Percentiles rank a stretch among this genome's conserved stretches.
These are phyloP conservation scores for Triticum turgidum DNA, from an alignment of 176 grass and related monocot genomes.

Conservation along the genomic window DNA sequence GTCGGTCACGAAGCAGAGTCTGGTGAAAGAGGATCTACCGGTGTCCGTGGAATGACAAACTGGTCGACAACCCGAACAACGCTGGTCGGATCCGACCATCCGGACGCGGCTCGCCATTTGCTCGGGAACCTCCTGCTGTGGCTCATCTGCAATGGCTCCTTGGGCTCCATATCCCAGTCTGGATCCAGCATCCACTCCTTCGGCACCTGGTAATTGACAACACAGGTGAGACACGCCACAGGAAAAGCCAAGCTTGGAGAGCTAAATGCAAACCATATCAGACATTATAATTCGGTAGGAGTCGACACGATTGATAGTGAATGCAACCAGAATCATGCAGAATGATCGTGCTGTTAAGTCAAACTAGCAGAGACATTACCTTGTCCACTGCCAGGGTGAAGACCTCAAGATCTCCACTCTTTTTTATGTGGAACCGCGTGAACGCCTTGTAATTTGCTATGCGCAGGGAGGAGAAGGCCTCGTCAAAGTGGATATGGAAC, in stretches of 20 bases:
- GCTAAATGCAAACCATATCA: background rate
- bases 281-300: background rate
- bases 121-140: constrained; percentile 74
- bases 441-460: constrained; percentile 98
- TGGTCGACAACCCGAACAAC: constrained; percentile 62
- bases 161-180: constrained; percentile 85
- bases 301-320: background rate
- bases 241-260: background rate
- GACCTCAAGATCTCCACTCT: constrained; percentile 80
- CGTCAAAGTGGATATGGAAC: constrained; percentile 96
- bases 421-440: constrained; percentile 83
- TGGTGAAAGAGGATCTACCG: background rate
- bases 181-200: constrained; percentile 98
- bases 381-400: constrained; percentile 92
- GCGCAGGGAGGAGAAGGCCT: constrained; percentile 92
- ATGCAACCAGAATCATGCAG: background rate
- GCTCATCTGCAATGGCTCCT: constrained; percentile 73
- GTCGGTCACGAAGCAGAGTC: background rate
- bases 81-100: constrained; percentile 58
- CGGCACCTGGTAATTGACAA: constrained; percentile 58
- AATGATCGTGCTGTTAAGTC: background rate
- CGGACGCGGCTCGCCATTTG: constrained; percentile 72
- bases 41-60: constrained; percentile 69
- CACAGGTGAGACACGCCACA: background rate
- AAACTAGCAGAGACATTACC: constrained; percentile 27